Evolutionary conservation across 1,284 basidiomycete genomes (phyloP), one percentile per base, ranked within the genome.

Genomic region (Thecaphora thlaspeos): DNA sequence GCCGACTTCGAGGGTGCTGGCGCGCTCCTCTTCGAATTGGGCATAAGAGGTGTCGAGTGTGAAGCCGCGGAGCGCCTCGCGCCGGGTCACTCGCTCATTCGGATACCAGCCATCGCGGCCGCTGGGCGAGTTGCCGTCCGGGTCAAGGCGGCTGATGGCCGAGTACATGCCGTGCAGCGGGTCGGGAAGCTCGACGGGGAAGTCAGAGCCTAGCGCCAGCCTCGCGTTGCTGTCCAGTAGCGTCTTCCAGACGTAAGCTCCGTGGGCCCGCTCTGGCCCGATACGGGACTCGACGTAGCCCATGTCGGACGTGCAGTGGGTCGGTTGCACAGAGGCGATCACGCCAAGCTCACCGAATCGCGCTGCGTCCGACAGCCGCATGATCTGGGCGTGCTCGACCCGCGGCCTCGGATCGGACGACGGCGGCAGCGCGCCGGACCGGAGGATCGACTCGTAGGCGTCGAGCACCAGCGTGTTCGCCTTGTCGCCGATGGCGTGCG

Each of bases 321-420:
- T 94, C 0, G 93, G 92, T 72, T 96, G 93, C 22, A 93, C 89
- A 62, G 91, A 93, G 1, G 88, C 84, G 67, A 95, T 89, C 17
- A 95, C 89, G 69, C 89, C 89, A 11, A 94, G 81, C 41, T 79
- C 80, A 18, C 86, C 88, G 21, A 86, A 82, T 14, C 90, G 82
- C 51, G 82, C 71, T 12, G 94, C 71, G 75, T 95, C 91, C 1
- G 82, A 80, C 4, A 74, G 79, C 1, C 51, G 44, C 48, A 75
- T 43, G 51, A 95, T 91, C 78, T 96, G 92, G 0, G 91, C 88
- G 78, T 96, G 92, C 73, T 96, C 93, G 23, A 94, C 86, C 21
- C 92, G 82, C 1, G 89, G 86, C 18, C 91, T 81, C 69, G 83
- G 82, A 40, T 26, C 55, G 46, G 19, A 47, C 11, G 22, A 26